Evolutionary conservation across 352 stramenopile genomes (phyloP).

Genomic region (Stramenopiles sp.): DNA sequence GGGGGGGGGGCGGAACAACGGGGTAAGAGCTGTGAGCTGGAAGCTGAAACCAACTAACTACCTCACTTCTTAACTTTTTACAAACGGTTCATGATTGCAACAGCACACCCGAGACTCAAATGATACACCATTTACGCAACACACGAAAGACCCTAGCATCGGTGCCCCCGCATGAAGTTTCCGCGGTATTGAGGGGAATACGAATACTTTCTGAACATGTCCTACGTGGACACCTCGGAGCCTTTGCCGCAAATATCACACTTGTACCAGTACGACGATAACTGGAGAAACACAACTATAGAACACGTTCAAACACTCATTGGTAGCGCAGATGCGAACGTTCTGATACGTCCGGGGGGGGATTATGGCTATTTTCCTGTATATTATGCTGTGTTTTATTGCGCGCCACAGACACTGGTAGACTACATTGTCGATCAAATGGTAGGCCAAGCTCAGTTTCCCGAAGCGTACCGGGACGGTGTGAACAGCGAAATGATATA

Average conservation of each 20-base stretch:
- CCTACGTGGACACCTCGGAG: too few species aligned
- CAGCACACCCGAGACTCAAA: too few species aligned
- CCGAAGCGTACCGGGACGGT: not conserved
- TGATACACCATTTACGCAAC: too few species aligned
- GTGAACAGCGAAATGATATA: constrained; percentile 6
- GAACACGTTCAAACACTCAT: not conserved
- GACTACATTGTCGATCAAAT: not conserved
- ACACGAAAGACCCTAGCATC: too few species aligned
- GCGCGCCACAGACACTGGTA: not conserved
- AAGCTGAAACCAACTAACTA: too few species aligned
- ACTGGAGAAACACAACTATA: not conserved
- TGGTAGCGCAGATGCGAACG: not conserved
- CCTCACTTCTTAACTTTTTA: too few species aligned
- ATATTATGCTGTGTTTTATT: not conserved
- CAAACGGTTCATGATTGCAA: too few species aligned
- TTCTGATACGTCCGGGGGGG: not conserved
- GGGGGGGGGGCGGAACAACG: too few species aligned
- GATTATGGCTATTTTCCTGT: constrained; percentile 7
- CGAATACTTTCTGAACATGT: too few species aligned
- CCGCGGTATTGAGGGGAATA: too few species aligned
- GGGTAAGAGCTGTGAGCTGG: too few species aligned
- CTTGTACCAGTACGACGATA: not conserved
- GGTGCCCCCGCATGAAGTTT: too few species aligned
- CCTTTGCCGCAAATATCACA: constrained; percentile 8
- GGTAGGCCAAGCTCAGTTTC: not conserved